These are phyloP conservation scores for Myriosclerotinia scirpicola DNA, from an alignment of 2,329 filamentous ascomycete genomes.

Conservation along the genomic window DNA sequence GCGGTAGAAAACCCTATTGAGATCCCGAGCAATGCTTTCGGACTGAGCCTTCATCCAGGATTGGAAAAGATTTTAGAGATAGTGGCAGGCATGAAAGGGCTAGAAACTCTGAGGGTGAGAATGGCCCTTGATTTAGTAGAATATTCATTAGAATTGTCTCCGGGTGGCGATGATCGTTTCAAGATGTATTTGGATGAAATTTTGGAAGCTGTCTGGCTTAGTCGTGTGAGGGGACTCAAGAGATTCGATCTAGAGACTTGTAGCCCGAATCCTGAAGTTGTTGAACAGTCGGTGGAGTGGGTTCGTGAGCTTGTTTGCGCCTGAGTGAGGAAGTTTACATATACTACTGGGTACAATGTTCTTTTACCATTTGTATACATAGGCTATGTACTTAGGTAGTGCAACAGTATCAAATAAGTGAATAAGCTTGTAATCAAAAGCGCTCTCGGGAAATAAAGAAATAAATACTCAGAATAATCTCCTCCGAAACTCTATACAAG, in stretches of 20 bases:
- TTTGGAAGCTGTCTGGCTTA: not conserved
- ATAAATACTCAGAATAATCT: no score
- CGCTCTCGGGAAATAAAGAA: no score
- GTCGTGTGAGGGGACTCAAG: slow-evolving; percentile 13
- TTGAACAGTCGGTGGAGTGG: not conserved
- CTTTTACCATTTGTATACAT: not conserved
- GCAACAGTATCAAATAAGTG: no score
- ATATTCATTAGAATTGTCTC: no score
- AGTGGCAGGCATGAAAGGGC: not conserved
- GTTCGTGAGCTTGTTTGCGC: slow-evolving; percentile 6
- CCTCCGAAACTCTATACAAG: not conserved
- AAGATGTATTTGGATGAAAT: not conserved
- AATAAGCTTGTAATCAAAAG: no score
- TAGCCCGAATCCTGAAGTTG: not conserved
- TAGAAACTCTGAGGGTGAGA: not conserved
- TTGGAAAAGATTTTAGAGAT: slow-evolving; percentile 2
- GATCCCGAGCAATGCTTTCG: not conserved
- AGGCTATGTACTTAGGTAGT: no score
- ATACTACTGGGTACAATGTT: not conserved
- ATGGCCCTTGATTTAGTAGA: not conserved
- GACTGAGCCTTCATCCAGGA: not conserved
- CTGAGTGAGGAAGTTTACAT: not conserved
- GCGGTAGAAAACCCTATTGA: not conserved
- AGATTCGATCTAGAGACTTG: slow-evolving; percentile 8
- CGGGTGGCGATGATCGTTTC: not conserved